These are phyloP conservation scores for Fabrea salina DNA, from an alignment of 169 alveolate species.

Conservation along the genomic window DNA sequence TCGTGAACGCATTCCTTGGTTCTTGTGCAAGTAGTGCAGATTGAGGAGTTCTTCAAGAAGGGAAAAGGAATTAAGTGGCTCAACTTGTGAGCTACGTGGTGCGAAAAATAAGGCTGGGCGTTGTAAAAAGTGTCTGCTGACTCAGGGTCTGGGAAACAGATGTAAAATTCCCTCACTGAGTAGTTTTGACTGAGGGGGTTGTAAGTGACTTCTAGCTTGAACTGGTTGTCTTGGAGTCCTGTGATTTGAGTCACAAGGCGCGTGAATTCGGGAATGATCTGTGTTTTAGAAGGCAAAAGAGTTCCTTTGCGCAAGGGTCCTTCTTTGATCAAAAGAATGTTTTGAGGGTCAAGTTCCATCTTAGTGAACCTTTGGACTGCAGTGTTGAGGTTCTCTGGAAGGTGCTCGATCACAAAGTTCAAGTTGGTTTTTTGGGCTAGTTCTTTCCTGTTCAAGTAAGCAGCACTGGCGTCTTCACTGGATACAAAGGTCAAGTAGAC, in stretches of 20 bases:
- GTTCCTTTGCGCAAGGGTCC: neutral
- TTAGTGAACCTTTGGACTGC: neutral
- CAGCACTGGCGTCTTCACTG: neutral
- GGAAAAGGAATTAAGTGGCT: constrained; percentile 15
- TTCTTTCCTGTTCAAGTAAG: neutral
- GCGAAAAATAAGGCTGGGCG: constrained; percentile 26
- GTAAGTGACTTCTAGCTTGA: neutral
- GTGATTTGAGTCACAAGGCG: neutral
- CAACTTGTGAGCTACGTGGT: constrained; percentile 4
- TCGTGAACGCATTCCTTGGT: constrained; percentile 15
- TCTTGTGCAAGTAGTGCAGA: constrained; percentile 4
- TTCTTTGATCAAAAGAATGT: neutral
- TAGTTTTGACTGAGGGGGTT: constrained; percentile 13
- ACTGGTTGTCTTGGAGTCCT: neutral
- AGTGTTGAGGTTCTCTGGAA: constrained; percentile 4
- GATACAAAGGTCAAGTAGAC: constrained; percentile 13
- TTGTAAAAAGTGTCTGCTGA: neutral
- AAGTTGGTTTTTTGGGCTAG: neutral
- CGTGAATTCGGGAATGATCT: neutral
- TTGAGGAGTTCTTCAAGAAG: neutral
- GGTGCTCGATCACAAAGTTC: neutral
- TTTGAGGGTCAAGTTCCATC: neutral
- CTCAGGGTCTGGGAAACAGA: constrained; percentile 8
- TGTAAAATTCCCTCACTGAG: constrained; percentile 19
- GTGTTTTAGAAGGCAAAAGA: constrained; percentile 1